Evolutionary conservation across 2,329 filamentous ascomycete species (phyloP).

Genomic region (Bertia moriformis): DNA sequence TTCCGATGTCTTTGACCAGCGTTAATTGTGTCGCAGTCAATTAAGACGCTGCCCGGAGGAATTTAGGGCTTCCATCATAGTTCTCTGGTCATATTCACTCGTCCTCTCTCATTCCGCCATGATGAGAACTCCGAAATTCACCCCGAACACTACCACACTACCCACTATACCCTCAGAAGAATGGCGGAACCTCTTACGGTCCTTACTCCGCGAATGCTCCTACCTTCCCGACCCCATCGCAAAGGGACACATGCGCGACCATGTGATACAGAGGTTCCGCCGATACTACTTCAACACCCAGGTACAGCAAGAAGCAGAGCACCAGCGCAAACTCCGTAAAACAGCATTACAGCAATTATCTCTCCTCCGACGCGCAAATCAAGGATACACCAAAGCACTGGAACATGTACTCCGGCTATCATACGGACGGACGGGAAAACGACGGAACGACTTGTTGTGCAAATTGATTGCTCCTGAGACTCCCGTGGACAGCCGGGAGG

Average conservation of each 20-base stretch:
- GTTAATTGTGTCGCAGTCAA: too few relatives aligned
- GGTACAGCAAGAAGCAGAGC: background rate
- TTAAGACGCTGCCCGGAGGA: too few relatives aligned
- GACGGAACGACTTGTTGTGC: slow-evolving; percentile 31
- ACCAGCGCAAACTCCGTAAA: background rate
- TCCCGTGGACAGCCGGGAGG: background rate
- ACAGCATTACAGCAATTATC: background rate
- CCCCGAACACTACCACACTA: too few relatives aligned
- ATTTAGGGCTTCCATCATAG: too few relatives aligned
- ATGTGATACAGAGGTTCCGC: slow-evolving; percentile 31
- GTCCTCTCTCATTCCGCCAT: too few relatives aligned
- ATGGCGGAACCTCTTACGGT: slow-evolving; percentile 31
- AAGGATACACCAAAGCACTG: slow-evolving; percentile 25
- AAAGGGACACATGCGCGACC: slow-evolving; percentile 28
- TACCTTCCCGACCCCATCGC: slow-evolving; percentile 45
- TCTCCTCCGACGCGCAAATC: background rate
- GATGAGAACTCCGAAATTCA: too few relatives aligned
- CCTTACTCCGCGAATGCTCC: slow-evolving; percentile 39
- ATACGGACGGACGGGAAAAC: slow-evolving; percentile 39
- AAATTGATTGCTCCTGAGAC: slow-evolving; percentile 22
- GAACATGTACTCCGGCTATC: slow-evolving; percentile 34
- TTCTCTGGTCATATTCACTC: too few relatives aligned
- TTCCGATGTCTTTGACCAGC: background rate
- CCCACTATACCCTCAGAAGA: slow-evolving; percentile 15
- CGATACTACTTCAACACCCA: slow-evolving; percentile 13